phyloP scores from a whole-genome alignment of 2,329 filamentous ascomycete species.

The Cordyceps cicadae region DNA sequence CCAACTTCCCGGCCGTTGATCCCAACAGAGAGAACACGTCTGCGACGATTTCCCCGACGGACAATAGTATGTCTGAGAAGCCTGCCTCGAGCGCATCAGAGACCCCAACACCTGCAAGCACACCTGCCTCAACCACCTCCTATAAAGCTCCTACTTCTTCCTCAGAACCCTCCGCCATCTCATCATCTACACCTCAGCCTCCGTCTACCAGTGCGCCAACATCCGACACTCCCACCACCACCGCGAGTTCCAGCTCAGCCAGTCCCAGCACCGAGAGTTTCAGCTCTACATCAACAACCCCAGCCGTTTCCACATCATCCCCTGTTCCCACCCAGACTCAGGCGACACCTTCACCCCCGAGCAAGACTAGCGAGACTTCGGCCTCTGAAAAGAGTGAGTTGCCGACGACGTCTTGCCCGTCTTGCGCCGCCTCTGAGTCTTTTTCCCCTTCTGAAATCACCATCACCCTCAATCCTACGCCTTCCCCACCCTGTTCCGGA shows the following conservation, averaged over 20 bases:
- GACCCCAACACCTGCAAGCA: constrained; percentile 6
- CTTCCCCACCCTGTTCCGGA: constrained; percentile 1
- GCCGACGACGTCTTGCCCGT: constrained; percentile 5
- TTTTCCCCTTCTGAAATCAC: constrained; percentile 3
- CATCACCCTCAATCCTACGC: constrained; percentile 1
- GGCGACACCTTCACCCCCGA: not conserved
- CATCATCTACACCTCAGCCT: not conserved
- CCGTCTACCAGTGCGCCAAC: not conserved
- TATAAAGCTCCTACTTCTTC: not conserved
- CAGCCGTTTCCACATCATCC: not conserved
- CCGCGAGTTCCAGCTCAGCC: not conserved
- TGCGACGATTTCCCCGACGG: not conserved
- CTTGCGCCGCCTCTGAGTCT: constrained; percentile 1
- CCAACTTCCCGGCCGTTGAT: constrained; percentile 16
- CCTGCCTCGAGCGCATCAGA: not conserved
- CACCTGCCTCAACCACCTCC: not conserved
- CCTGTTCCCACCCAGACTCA: not conserved
- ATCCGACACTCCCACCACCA: not conserved
- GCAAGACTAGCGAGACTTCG: constrained; percentile 1
- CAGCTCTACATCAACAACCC: constrained; percentile 5
- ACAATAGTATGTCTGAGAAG: constrained; percentile 1
- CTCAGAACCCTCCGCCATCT: not conserved
- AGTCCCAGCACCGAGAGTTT: not conserved
- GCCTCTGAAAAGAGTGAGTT: constrained; percentile 7
- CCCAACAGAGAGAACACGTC: constrained; percentile 12